Conservation (phyloP, 768 basidiomycete genomes). For the Panus rudis region DNA sequence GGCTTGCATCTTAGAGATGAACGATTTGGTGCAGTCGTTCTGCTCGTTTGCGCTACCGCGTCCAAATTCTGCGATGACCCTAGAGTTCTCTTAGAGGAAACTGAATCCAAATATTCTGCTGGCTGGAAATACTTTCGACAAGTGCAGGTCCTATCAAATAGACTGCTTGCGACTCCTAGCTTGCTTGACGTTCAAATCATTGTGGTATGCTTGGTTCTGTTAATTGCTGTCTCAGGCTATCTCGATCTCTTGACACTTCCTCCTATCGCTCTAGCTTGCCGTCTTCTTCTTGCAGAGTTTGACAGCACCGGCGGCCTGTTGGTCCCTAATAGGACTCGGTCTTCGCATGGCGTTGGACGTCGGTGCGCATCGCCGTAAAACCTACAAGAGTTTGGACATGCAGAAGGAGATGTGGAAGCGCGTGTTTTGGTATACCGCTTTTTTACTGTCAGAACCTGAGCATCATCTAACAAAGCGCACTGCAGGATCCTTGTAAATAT, state of each 20-base stretch:
- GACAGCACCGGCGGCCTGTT: constrained; percentile 43
- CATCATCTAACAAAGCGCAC: neutral
- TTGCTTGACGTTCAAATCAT: constrained; percentile 35
- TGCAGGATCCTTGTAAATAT: no score
- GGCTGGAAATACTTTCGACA: constrained; percentile 40
- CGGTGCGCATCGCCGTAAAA: constrained; percentile 55
- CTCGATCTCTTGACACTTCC: no score
- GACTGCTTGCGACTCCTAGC: constrained; percentile 23
- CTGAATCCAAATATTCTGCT: constrained; percentile 20
- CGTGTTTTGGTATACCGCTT: neutral
- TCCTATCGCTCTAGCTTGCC: constrained; percentile 24
- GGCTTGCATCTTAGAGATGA: constrained; percentile 32
- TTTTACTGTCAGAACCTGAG: neutral
- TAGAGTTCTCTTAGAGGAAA: constrained; percentile 25
- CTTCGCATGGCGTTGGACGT: constrained; percentile 69
- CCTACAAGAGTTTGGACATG: constrained; percentile 31
- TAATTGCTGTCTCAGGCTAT: no score
- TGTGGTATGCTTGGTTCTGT: constrained; percentile 27
- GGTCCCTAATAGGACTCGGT: constrained; percentile 55
- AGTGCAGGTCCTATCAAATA: constrained; percentile 28
- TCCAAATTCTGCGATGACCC: constrained; percentile 37
- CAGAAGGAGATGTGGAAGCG: constrained; percentile 64
- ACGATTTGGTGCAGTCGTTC: constrained; percentile 42
- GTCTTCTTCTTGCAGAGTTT: constrained; percentile 34
- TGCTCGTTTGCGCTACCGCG: constrained; percentile 51